Evolutionary conservation across 805 yeast genomes (phyloP).

Genomic region (Ogataea corticis): DNA sequence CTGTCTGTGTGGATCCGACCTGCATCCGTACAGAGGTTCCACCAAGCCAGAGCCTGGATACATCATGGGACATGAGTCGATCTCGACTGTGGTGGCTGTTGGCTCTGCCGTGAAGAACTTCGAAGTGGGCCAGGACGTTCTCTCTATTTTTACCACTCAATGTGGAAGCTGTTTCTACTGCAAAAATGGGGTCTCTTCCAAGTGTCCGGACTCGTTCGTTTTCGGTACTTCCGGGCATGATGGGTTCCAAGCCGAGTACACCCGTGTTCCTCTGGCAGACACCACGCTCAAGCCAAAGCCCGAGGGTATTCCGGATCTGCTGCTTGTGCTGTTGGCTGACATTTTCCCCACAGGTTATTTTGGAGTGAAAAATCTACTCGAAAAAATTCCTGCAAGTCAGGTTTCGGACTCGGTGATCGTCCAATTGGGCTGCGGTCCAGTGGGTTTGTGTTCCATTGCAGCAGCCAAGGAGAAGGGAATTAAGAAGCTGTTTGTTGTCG

Average conservation of each 20-base stretch:
- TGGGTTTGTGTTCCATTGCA: conserved; percentile 53
- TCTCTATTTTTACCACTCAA: conserved; percentile 52
- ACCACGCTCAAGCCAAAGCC: conserved; percentile 50
- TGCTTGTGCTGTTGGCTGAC: conserved; percentile 60
- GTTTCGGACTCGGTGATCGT: conserved; percentile 38
- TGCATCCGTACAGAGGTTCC: conserved; percentile 56
- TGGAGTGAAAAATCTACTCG: conserved; percentile 30
- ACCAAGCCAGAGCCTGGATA: conserved; percentile 49
- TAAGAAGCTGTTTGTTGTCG: conserved; percentile 46
- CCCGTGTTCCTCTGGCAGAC: conserved; percentile 58
- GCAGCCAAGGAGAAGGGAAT: conserved; percentile 47
- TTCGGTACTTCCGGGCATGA: conserved; percentile 58
- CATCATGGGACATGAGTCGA: conserved; percentile 36
- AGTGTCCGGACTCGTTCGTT: conserved; percentile 45
- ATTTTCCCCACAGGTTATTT: conserved; percentile 65
- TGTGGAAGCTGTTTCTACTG: conserved; percentile 65
- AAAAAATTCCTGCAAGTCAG: conserved; percentile 23
- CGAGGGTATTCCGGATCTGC: conserved; percentile 39
- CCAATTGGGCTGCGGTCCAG: conserved; percentile 64
- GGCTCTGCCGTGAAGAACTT: conserved; percentile 39
- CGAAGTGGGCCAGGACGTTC: conserved; percentile 46
- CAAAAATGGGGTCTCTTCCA: conserved; percentile 43
- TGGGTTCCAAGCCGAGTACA: conserved; percentile 66
- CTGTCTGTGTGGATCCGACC: conserved; percentile 57
- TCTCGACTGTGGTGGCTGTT: conserved; percentile 43